These are phyloP conservation scores for Podospora fimiseda DNA, from an alignment of 495 filamentous ascomycete genomes.

Conservation along the genomic window DNA sequence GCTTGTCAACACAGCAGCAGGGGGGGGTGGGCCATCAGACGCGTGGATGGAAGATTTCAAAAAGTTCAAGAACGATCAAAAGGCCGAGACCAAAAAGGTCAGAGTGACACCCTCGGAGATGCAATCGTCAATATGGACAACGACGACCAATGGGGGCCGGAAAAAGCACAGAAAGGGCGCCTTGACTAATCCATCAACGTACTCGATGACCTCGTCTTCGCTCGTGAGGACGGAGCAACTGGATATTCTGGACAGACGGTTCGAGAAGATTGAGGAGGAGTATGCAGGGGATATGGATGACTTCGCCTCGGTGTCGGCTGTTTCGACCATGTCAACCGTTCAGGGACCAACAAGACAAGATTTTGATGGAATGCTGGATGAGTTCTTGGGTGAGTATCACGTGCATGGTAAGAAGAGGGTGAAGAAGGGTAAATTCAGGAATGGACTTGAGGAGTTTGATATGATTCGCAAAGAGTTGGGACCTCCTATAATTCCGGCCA, in stretches of 20 bases:
- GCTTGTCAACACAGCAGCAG: conserved; percentile 35
- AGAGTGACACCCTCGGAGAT: conserved; percentile 51
- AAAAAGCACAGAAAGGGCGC: conserved; percentile 89
- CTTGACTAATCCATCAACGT: conserved; percentile 77
- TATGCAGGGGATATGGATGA: conserved; percentile 69
- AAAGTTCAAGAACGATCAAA: conserved; percentile 78
- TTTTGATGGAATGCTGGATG: conserved; percentile 87
- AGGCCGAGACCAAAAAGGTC: conserved; percentile 28
- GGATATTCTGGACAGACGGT: conserved; percentile 77
- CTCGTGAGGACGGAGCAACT: conserved; percentile 85
- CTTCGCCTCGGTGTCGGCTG: conserved; percentile 40
- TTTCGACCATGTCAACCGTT: conserved; percentile 46
- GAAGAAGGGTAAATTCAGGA: conserved; percentile 75
- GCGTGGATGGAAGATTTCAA: conserved; percentile 86
- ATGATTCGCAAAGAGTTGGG: conserved; percentile 80
- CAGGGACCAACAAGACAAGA: conserved; percentile 56
- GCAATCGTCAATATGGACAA: conserved; percentile 73
- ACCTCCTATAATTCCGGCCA: conserved; percentile 46
- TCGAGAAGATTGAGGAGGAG: conserved; percentile 80
- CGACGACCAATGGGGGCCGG: conserved; percentile 64
- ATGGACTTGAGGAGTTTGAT: conserved; percentile 81
- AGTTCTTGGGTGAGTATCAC: conserved; percentile 76
- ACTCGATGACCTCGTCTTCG: conserved; percentile 95
- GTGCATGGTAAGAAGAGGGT: conserved; percentile 73
- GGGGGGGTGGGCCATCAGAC: conserved; percentile 45